Conservation (phyloP, 495 filamentous ascomycete species). For the Neurospora sp. region DNA sequence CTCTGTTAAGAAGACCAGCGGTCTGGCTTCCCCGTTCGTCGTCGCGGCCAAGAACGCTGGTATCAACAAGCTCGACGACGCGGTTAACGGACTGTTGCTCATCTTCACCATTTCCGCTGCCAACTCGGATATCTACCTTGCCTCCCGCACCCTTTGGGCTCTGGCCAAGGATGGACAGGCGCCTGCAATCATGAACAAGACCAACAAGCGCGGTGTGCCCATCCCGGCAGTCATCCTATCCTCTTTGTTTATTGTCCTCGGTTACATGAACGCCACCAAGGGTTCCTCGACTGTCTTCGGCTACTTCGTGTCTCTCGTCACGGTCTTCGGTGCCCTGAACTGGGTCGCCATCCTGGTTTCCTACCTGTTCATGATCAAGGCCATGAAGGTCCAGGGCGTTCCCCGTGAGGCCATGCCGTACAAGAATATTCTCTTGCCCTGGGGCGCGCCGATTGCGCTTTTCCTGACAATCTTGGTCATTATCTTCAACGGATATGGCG, state of each 20-base stretch:
- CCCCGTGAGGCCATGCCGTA: slow-evolving; percentile 56
- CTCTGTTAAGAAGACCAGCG: slow-evolving; percentile 39
- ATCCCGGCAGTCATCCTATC: slow-evolving; percentile 54
- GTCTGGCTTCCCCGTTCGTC: slow-evolving; percentile 55
- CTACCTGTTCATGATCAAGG: slow-evolving; percentile 71
- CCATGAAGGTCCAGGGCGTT: slow-evolving; percentile 63
- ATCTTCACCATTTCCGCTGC: slow-evolving; percentile 70
- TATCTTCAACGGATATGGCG: slow-evolving; percentile 64
- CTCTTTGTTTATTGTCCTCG: slow-evolving; percentile 54
- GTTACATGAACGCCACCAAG: slow-evolving; percentile 67
- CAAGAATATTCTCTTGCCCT: slow-evolving; percentile 57
- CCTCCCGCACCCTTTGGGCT: slow-evolving; percentile 69
- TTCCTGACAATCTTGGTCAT: slow-evolving; percentile 62
- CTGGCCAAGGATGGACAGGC: slow-evolving; percentile 70
- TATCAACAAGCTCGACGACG: slow-evolving; percentile 54
- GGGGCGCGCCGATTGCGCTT: slow-evolving; percentile 58
- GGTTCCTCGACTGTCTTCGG: slow-evolving; percentile 60
- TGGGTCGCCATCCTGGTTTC: slow-evolving; percentile 79
- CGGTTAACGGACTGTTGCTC: slow-evolving; percentile 75
- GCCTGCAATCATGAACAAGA: slow-evolving; percentile 57
- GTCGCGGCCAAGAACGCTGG: slow-evolving; percentile 52
- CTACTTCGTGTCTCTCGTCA: slow-evolving; percentile 80
- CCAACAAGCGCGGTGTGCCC: slow-evolving; percentile 68
- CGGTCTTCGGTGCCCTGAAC: slow-evolving; percentile 69
- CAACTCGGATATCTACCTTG: slow-evolving; percentile 76